Conservation (phyloP, 164 flowering plant genomes). For the Saururus chinensis region DNA sequence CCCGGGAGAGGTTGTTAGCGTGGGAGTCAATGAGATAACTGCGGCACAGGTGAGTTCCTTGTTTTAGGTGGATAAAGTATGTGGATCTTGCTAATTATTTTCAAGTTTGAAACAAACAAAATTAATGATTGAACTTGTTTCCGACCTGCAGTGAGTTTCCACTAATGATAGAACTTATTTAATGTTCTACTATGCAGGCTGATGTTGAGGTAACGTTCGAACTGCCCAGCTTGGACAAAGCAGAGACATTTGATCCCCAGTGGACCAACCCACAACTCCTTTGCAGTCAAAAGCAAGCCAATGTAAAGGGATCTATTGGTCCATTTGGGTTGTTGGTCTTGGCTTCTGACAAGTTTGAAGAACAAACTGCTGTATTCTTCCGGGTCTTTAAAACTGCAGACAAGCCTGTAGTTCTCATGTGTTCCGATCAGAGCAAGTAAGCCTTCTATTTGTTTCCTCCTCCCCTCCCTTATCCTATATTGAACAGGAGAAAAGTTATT, state of each 20-base stretch:
- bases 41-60: slow-evolving; percentile 53
- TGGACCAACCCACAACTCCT: slow-evolving; percentile 48
- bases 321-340: slow-evolving; percentile 82
- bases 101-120: no score
- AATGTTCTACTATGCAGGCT: slow-evolving; percentile 24
- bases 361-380: slow-evolving; percentile 74
- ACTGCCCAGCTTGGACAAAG: slow-evolving; percentile 42
- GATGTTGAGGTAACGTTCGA: slow-evolving; percentile 67
- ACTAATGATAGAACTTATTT: no score
- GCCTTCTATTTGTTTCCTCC: not conserved
- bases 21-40: slow-evolving; percentile 40
- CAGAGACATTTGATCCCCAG: slow-evolving; percentile 51
- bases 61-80: no score
- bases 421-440: slow-evolving; percentile 75
- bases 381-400: slow-evolving; percentile 44
- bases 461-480: not conserved
- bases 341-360: slow-evolving; percentile 55
- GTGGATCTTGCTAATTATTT: no score
- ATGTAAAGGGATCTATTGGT: slow-evolving; percentile 57
- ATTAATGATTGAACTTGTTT: no score
- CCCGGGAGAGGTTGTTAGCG: slow-evolving; percentile 32
- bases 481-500: not conserved
- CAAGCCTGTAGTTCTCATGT: slow-evolving; percentile 60
- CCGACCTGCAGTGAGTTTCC: no score
- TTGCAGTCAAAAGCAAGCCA: slow-evolving; percentile 46